Base-by-base conservation (phyloP, 352 stramenopile genomes). In the Globisporangium cystogenes region DNA sequence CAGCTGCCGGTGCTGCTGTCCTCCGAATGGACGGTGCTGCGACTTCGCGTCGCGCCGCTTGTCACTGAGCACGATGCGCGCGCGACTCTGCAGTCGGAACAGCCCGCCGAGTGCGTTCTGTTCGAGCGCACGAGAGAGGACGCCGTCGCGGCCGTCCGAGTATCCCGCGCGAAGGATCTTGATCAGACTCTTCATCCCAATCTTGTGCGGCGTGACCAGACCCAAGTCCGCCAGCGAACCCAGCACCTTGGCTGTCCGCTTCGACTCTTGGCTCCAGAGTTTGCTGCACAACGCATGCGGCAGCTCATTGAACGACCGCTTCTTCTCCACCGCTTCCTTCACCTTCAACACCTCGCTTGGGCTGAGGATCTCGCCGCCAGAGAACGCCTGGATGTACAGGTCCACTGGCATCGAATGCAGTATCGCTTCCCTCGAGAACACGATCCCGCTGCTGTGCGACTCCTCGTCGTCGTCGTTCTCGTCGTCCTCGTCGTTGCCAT, bases 381-480 rank as follows among this genome's bases (percentile, higher is more conserved):
- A 87, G 45, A 92, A 90, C 35, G 83, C 72, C 42, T 81, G 67
- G 43, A 94, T 91, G 57, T 94, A 94, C 51, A 90, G 58, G 46
- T 82, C 59, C 36, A 94, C 73, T 12, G 77, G 74, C 81, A 94
- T 91, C 33, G 70, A 68, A 49, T 90, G 76, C 24, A 94, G 66
- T 36, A 94, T 67, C 0, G 72, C 71, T 59, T 94, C 81, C 8
- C 79, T 70, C 15, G 80, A 87, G 56, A 92, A 94, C 10, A 94
- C 71, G 39, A 89, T 70, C 1, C 75, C 75, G 51, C 64, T 67
- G 16, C 16, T 44, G n/a, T 31, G 33, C 33, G 33, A 11, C 14
- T 21, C 36, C 24, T 18, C 12, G 8, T 18, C n/a, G 15, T 16
- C 23, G 15, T 40, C 16, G 5, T 27, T 35, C 7, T 37, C 55